phyloP scores from a whole-genome alignment of 495 filamentous ascomycete genomes.

The Talaromyces borbonicus region DNA sequence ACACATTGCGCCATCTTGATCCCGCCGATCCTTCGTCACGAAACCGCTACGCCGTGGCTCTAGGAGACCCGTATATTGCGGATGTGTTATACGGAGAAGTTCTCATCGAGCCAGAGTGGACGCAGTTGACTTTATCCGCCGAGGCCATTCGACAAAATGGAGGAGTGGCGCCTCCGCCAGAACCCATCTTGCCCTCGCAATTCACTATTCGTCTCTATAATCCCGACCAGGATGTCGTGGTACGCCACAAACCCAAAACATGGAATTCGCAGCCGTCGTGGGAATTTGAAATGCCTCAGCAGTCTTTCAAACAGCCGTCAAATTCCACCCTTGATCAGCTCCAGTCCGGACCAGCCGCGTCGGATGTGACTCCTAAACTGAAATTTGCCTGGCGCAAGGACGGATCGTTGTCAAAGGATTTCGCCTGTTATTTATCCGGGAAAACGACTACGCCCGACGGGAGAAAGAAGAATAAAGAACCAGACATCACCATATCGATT shows the following conservation, averaged over 20 bases:
- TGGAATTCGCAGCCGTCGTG: conserved; percentile 74
- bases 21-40: conserved; percentile 55
- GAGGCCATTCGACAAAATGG: conserved; percentile 70
- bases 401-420: conserved; percentile 71
- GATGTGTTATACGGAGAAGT: conserved; percentile 83
- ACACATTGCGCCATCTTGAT: conserved; percentile 65
- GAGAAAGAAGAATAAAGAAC: conserved; percentile 72
- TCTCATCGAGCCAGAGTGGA: conserved; percentile 73
- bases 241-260: conserved; percentile 60
- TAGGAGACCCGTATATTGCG: conserved; percentile 73
- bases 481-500: conserved; percentile 84
- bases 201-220: conserved; percentile 89
- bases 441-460: conserved; percentile 54
- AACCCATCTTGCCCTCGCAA: conserved; percentile 65
- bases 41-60: conserved; percentile 77
- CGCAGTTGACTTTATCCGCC: conserved; percentile 65
- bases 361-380: conserved; percentile 66
- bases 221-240: conserved; percentile 70
- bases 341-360: conserved; percentile 54
- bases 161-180: conserved; percentile 56
- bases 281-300: conserved; percentile 88
- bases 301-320: conserved; percentile 72
- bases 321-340: conserved; percentile 66
- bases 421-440: conserved; percentile 72
- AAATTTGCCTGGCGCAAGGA: conserved; percentile 90